A percentile compares a stretch with the other conserved stretches of the same genome.
Evolutionary conservation across 495 filamentous ascomycete species (phyloP).

Genomic region (Clohesyomyces aquaticus): DNA sequence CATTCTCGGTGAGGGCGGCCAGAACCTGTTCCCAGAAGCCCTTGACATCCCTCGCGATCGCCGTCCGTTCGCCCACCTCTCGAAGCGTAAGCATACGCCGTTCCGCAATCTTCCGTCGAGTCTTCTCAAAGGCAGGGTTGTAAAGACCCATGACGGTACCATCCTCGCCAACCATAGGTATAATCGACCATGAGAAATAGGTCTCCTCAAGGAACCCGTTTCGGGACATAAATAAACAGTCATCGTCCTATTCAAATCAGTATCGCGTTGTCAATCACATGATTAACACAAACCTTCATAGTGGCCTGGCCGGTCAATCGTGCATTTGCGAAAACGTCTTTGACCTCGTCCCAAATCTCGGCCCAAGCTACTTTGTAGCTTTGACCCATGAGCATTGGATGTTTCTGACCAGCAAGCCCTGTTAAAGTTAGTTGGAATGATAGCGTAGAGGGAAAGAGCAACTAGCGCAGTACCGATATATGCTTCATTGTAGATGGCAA

Average conservation of each 20-base stretch:
- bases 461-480: constrained; percentile 48
- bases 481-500: constrained; percentile 74
- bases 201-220: constrained; percentile 65
- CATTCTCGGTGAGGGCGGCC: constrained; percentile 35
- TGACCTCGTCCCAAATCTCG: constrained; percentile 68
- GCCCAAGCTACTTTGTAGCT: constrained; percentile 65
- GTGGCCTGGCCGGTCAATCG: constrained; percentile 65
- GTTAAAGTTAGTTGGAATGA: neutral
- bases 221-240: constrained; percentile 65
- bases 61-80: constrained; percentile 71
- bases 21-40: constrained; percentile 43
- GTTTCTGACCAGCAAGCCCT: constrained; percentile 67
- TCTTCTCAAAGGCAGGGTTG: constrained; percentile 46
- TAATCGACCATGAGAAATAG: constrained; percentile 47
- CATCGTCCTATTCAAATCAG: constrained; percentile 55
- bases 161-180: constrained; percentile 44
- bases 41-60: constrained; percentile 64
- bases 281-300: constrained; percentile 56
- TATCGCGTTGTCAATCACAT: neutral
- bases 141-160: constrained; percentile 44
- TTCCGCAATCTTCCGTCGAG: constrained; percentile 43
- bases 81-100: constrained; percentile 49
- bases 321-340: constrained; percentile 62
- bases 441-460: neutral
- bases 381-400: constrained; percentile 69